Evolutionary conservation across 345 rosid genomes (phyloP), one percentile per base, ranked within the genome.

Genomic region (Hypericum androsaemum): DNA sequence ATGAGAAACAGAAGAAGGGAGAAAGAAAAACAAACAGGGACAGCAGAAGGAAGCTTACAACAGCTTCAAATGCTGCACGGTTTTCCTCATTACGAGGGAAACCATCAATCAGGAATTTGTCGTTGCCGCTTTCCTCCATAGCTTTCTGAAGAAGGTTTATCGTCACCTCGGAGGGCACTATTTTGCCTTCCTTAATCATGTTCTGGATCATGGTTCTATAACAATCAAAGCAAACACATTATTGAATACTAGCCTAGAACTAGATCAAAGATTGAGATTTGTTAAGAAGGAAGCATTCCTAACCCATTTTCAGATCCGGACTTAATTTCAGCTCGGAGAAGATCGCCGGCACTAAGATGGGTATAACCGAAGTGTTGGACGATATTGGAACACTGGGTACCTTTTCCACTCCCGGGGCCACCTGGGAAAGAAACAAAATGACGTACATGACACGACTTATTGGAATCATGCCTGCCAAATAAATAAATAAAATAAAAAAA

Each of bases 371-470:
- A 67, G 51, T 61, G 53, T 10, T 61, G 6, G 0, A 67, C 66
- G 45, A 67, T 56, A 16, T 61, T 61, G 37, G 71, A 50, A 37
- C 71, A 67, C 32, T 67, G 71, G 35, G 71, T 67, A n/a, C 71
- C 71, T 66, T 67, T 67, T 61, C 71, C 71, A 28, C 71, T 90
- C 64, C 77, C 97, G 15, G 97, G 97, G 48, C 95, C 97, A 70
- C 97, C 96, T 89, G 66, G 32, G 32, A 22, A 22, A 22, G 2
- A 22, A 22, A 22, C 32, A 22, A 22, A 22, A 1, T 22, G 1
- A 22, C 32, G 32, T 1, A 22, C 32, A 22, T 22, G 32, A 22
- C 2, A 22, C 32, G 4, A 22, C n/a, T n/a, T n/a, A n/a, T n/a
- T 22, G 32, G 32, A 22, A 22, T 22, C 32, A 22, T 4, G 32